A percentile compares a stretch with the other conserved stretches of the same genome.
These are phyloP conservation scores for Moricandia moricandioides DNA, from an alignment of 345 rosid species.

Conservation along the genomic window DNA sequence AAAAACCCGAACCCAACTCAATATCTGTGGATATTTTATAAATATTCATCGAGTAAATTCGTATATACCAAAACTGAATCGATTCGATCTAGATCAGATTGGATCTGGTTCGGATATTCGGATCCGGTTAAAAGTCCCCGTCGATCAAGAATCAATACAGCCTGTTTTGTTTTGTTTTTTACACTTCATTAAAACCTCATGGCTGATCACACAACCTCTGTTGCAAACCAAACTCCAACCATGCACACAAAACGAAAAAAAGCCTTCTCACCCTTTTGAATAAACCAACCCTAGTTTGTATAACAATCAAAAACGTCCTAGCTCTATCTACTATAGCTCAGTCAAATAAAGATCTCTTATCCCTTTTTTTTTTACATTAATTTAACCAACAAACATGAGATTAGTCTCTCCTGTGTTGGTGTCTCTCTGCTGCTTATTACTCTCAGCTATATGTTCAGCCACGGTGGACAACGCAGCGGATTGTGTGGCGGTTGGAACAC, in stretches of 20 bases:
- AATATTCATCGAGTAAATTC: too few relatives aligned
- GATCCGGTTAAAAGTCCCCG: too few relatives aligned
- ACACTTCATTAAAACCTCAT: conserved; percentile 14
- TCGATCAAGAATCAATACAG: too few relatives aligned
- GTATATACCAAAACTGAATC: too few relatives aligned
- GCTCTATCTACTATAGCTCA: not conserved
- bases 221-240: conserved; percentile 31
- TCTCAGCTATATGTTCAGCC: conserved; percentile 14
- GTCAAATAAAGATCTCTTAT: not conserved
- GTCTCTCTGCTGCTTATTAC: not conserved
- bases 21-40: too few relatives aligned
- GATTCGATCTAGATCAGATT: too few relatives aligned
- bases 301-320: not conserved
- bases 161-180: not conserved
- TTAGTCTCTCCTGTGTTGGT: not conserved
- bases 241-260: not conserved
- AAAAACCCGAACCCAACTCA: too few relatives aligned
- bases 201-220: conserved; percentile 27
- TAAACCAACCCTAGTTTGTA: conserved; percentile 12
- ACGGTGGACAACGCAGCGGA: conserved; percentile 35
- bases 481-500: conserved; percentile 51
- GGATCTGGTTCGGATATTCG: too few relatives aligned
- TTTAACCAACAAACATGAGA: not conserved
- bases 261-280: not conserved
- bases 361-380: not conserved